Evolutionary conservation across 2,329 filamentous ascomycete genomes (phyloP), one percentile per base, ranked within the genome.

Genomic region (Cercospora sojina): DNA sequence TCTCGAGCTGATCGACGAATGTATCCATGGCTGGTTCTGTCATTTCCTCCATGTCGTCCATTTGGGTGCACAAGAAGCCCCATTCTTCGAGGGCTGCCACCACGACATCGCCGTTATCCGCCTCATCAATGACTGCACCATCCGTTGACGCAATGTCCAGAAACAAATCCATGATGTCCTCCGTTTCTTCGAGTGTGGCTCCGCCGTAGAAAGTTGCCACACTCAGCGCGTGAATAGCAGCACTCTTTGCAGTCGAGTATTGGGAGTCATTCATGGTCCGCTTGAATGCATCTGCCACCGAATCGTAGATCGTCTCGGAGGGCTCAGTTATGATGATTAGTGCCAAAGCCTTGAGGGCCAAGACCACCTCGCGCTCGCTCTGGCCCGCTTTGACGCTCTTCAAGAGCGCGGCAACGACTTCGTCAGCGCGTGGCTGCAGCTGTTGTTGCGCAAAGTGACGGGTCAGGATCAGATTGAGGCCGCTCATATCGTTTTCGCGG

Each of bases 1-100:
- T 92, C 67, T 93, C 88, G 18, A 97, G 88, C 78, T 96, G 93
- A 57, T 96, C 92, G 49, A 91, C 88, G 72, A 97, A 92, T 1
- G 90, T 88, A 62, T 95, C 90, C 73, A 95, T 86, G 16, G 91
- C 90, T 29, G 87, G 80, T 69, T 92, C 88, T 32, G 90, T 91
- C 67, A 88, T 84, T 16, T 86, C 85, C 71, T 91, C 87, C 51
- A 93, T 83, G 73, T 94, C 91, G 3, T 93, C 89, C 6, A 94
- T 81, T 67, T 91, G 87, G 3, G 90, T 93, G 5, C 90, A 91
- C 5, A 96, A 85, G 70, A 94, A 90, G 1, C 89, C 90, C 91
- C 92, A 96, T 66, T 89, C 87, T 70, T 90, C 86, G 1, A 96
- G 82, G 0, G 92, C 91, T 0, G 91, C 90, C 3, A 87, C 84